phyloP scores from a whole-genome alignment of 1,139 yeast species.

The Yamadazyma jaroonii region DNA sequence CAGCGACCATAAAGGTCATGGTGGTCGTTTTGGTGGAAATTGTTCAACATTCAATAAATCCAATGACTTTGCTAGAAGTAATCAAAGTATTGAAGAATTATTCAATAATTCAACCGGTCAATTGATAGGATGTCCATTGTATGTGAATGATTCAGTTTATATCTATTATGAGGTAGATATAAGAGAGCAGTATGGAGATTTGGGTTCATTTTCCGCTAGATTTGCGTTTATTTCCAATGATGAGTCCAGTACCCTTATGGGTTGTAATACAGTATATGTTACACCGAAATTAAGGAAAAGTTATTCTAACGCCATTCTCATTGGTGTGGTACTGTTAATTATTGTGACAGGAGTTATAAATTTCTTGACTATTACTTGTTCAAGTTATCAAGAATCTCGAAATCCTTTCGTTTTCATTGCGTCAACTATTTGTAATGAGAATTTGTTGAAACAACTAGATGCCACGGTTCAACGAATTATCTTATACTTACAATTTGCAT shows the following conservation, averaged over 20 bases:
- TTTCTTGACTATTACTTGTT: conserved; percentile 41
- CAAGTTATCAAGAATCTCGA: conserved; percentile 62
- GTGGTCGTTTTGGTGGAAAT: not conserved
- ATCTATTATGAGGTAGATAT: conserved; percentile 40
- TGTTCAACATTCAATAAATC: no score
- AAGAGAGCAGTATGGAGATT: conserved; percentile 27
- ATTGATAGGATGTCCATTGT: conserved; percentile 41
- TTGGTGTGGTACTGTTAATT: conserved; percentile 41
- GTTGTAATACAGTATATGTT: conserved; percentile 47
- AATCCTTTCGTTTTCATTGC: conserved; percentile 58
- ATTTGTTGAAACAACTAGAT: conserved; percentile 54
- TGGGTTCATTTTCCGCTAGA: conserved; percentile 43
- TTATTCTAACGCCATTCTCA: conserved; percentile 35
- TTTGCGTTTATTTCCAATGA: conserved; percentile 41
- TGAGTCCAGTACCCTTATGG: conserved; percentile 33
- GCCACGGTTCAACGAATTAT: conserved; percentile 53
- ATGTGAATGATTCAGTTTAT: conserved; percentile 36
- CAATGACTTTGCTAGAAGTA: conserved; percentile 11
- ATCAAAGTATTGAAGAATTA: conserved; percentile 20
- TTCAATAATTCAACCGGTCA: conserved; percentile 27
- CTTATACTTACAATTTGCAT: conserved; percentile 55
- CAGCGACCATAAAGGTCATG: no score
- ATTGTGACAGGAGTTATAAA: conserved; percentile 42
- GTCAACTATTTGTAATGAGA: conserved; percentile 59
- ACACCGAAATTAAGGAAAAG: conserved; percentile 43